Evolutionary conservation across 2,329 filamentous ascomycete genomes (phyloP), one percentile per base, ranked within the genome.

Genomic region (Ramularia collo-cygni): DNA sequence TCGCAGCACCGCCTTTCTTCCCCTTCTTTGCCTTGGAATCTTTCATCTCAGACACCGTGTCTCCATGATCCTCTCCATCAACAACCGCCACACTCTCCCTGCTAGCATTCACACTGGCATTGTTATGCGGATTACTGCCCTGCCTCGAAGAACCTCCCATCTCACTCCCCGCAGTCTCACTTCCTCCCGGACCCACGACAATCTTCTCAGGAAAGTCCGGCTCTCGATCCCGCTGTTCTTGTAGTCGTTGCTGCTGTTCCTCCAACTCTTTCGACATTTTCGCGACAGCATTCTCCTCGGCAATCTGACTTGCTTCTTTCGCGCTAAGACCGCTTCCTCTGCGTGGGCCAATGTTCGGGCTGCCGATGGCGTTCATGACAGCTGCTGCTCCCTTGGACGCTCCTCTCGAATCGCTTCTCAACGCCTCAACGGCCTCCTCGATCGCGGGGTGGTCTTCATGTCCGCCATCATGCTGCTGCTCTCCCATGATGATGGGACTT

Each of bases 351-450:
- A 18, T 12, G 14, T 7, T 9, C 4, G 26, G 28, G 7, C 40
- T 33, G 14, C 39, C 42, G 39, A 52, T 44, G 54, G 67, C 65
- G 35, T 66, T 65, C 14, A 70, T 71, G 39, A 66, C 64, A 36
- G 76, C 79, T 50, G 80, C 76, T 2, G 79, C 76, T 26, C 79
- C 82, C 53, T 83, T 81, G 49, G 77, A 81, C 2, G 76, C 76
- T 8, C 76, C 73, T 18, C 69, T 54, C 15, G 37, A 44, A 32
- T 36, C 46, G 26, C 28, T 42, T 35, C 26, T 46, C 30, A 39
- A 26, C 7, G 46, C 43, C 28, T 44, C 40, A 9, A 45, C 40
- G 4, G 42, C 47, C n/a, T 39, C 32, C 19, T 44, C 38, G 4
- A 40, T 40, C 13, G 44, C 37, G 14, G 37, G 27, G 18, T 36